Base-by-base conservation (phyloP, 768 basidiomycete genomes). In the Panaeolus cyanescens region DNA sequence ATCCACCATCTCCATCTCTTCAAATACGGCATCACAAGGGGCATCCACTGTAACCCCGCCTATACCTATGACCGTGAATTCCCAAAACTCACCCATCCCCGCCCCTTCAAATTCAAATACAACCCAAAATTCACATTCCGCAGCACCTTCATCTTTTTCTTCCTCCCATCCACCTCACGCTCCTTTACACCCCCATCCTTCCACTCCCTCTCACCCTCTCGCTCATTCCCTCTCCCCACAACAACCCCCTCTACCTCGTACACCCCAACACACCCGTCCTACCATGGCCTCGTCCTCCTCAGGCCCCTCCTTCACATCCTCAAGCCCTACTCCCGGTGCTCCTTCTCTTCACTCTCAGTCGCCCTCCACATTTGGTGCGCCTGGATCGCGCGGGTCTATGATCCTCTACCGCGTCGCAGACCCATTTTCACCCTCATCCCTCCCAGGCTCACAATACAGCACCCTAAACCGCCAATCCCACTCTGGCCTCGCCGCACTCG, bases 361-460 rank as follows among this genome's bases (percentile, higher is more conserved):
- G 2, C 64, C 55, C n/a, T 53, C 71, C 6, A 59, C 40, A 32
- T 59, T 53, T 19, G 45, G 54, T 42, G 20, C 63, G 7, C 34
- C 55, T 2, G 58, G 50, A 1, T 56, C 67, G 0, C 62, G 70
- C 5, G 75, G 69, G 3, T 71, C 72, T 1, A 75, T 77, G 75
- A 73, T 76, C 25, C 70, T 77, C 4, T 77, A 77, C 58, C 72
- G 73, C 34, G 67, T 64, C 32, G 71, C 70, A 22, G 74, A 69
- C 40, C 53, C 63, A 4, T 54, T 58, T 22, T 55, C 50, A 1
- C n/a, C 58, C 2, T 31, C 54, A 4, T 39, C 61, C 10, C 5
- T 55, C 31, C 13, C 56, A 7, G 6, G 20, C n/a, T 13, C 42
- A 1, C 28, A 56, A 28, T n/a, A n/a, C 42, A 42, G 13, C 32